Conservation (phyloP, 768 basidiomycete genomes). For the Candolleomyces eurysporus region DNA sequence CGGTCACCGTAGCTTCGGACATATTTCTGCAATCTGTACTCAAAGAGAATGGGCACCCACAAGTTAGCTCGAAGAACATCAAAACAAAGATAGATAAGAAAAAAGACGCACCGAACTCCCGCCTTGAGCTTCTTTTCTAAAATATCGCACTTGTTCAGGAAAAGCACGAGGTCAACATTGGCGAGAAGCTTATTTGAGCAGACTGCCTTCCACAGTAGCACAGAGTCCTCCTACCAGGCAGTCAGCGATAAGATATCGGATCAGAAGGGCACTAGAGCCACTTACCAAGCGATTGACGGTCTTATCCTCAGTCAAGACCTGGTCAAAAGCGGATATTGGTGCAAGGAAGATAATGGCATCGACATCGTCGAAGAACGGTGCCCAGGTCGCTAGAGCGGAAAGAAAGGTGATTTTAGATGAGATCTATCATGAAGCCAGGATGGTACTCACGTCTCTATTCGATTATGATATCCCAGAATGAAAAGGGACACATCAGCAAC, state of each 20-base stretch:
- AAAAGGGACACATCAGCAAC: neutral
- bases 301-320: conserved; percentile 62
- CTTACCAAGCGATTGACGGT: conserved; percentile 58
- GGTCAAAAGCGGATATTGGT: conserved; percentile 73
- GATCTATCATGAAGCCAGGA: neutral
- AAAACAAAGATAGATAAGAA: conserved; percentile 3
- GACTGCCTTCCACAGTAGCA: conserved; percentile 86
- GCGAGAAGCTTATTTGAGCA: conserved; percentile 81
- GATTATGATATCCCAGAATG: neutral
- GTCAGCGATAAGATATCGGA: conserved; percentile 6
- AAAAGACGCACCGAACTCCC: conserved; percentile 45
- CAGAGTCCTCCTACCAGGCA: conserved; percentile 66
- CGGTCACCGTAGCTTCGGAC: conserved; percentile 73
- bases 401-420: neutral
- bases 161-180: conserved; percentile 77
- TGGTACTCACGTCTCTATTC: conserved; percentile 22
- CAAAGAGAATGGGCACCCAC: neutral
- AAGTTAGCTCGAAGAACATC: neutral
- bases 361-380: conserved; percentile 70
- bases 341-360: conserved; percentile 79
- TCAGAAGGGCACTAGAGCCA: conserved; percentile 5
- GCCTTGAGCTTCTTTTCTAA: conserved; percentile 64
- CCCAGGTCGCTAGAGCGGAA: conserved; percentile 52
- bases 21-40: conserved; percentile 55
- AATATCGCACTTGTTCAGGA: conserved; percentile 88